Evolutionary conservation across 2,329 filamentous ascomycete species (phyloP), one percentile per base, ranked within the genome.

Genomic region (Fusarium subglutinans): DNA sequence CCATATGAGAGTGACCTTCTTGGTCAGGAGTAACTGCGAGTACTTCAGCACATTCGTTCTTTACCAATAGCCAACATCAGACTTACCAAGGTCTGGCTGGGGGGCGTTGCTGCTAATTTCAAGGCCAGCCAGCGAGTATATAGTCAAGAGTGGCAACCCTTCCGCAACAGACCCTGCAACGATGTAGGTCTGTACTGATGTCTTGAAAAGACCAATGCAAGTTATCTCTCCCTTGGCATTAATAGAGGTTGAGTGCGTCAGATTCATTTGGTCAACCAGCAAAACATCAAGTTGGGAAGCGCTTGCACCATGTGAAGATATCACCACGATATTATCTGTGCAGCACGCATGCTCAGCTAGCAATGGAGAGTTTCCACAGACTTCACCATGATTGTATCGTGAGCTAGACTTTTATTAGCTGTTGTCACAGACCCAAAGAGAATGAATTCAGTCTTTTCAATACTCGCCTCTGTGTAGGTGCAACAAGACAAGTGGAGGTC

Each of bases 141-240:
- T 69, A 1, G 78, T 80, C 40, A 87, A 70, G n/a, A 76, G 80
- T 6, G 84, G 81, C 6, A 70, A 69, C 1, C 79, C 78, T 10
- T 81, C 74, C 26, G 75, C 54, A 66, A 83, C 80, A 1, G 84
- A 75, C 3, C 83, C 85, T 6, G 77, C 80, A n/a, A 81, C 66
- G 11, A 85, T 74, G 40, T 74, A 80, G 7, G 78, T 70, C 13
- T 77, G 65, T 3, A 68, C 79, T 7, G 73, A 68, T 9, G 80
- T 66, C 5, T 51, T 62, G 30, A 82, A 81, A 9, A 86, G 69
- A 4, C 79, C 78, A 12, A 90, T 73, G 66, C 86, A 88, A 8
- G 87, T 89, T 6, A 89, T 81, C 70, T 90, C 87, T 2, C 85
- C 86, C 15, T 82, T 74, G 1, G 85, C 76, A 17, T 82, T 75